Percentiles rank a stretch among this genome's conserved stretches.
Conservation (phyloP, 345 rosid genomes). For the Citrus sp. region DNA sequence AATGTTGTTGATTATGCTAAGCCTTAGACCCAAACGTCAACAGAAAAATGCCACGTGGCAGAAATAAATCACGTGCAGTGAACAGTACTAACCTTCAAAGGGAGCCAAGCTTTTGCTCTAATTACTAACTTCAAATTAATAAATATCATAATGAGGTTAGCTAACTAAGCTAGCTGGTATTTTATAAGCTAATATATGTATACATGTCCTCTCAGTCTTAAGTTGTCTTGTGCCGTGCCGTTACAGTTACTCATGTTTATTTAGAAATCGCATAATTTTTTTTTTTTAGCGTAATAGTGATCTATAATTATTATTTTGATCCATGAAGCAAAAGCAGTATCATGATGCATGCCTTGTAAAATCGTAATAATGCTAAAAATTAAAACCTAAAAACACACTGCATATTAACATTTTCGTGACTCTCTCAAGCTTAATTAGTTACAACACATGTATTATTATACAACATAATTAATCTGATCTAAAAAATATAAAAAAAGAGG, state of each 20-base stretch:
- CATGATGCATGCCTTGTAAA: slow-evolving; percentile 1
- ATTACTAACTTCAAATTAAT: slow-evolving; percentile 14
- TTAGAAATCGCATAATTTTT: background rate
- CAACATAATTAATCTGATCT: background rate
- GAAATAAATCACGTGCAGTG: background rate
- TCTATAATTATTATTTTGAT: slow-evolving; percentile 5
- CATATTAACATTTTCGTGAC: too few relatives aligned
- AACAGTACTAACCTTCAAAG: slow-evolving; percentile 12
- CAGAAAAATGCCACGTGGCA: background rate
- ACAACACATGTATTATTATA: background rate
- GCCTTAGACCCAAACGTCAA: too few relatives aligned
- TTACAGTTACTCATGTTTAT: slow-evolving; percentile 36
- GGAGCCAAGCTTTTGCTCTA: slow-evolving; percentile 1
- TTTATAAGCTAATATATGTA: background rate
- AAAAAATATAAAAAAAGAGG: too few relatives aligned
- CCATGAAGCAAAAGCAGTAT: background rate
- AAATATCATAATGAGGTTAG: background rate
- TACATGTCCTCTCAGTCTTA: background rate
- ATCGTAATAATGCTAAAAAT: background rate
- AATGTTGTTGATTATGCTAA: background rate
- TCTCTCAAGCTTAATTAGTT: background rate
- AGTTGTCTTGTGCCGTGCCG: slow-evolving; percentile 29
- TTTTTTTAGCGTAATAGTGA: background rate
- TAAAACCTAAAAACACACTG: background rate
- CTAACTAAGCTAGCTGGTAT: background rate